These are phyloP conservation scores for Pilobolus umbonatus DNA, from an alignment of 192 early-diverging fungal genomes.

Conservation along the genomic window DNA sequence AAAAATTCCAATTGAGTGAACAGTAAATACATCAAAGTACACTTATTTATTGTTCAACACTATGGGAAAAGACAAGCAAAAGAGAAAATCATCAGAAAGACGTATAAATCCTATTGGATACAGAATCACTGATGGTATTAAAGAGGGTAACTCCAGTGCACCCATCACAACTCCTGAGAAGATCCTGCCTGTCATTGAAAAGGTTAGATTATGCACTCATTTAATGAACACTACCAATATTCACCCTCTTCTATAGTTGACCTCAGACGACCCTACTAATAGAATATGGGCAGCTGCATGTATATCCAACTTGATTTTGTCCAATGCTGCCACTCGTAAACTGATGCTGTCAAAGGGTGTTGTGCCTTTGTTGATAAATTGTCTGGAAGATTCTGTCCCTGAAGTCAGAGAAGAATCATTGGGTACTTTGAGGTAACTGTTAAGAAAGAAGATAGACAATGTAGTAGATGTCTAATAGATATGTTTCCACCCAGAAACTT, in stretches of 20 bases:
- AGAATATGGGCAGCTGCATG: slow-evolving; percentile 87
- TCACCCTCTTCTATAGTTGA: slow-evolving; percentile 41
- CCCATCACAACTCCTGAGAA: slow-evolving; percentile 7
- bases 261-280: slow-evolving; percentile 63
- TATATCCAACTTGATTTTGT: slow-evolving; percentile 72
- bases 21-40: no score
- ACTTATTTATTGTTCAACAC: no score
- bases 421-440: slow-evolving; percentile 59
- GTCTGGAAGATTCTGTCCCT: slow-evolving; percentile 63
- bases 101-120: slow-evolving; percentile 15
- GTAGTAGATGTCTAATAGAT: background rate
- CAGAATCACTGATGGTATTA: slow-evolving; percentile 2
- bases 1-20: no score
- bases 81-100: background rate
- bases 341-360: slow-evolving; percentile 71
- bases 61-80: slow-evolving; percentile 27
- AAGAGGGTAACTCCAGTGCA: background rate
- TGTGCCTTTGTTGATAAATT: slow-evolving; percentile 61
- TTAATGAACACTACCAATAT: background rate
- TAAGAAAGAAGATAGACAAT: background rate
- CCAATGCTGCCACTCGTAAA: slow-evolving; percentile 57
- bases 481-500: slow-evolving; percentile 46
- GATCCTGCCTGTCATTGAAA: slow-evolving; percentile 19
- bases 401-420: slow-evolving; percentile 70
- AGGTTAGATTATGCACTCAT: slow-evolving; percentile 15